Conservation (phyloP, 371 early-diverging fungal genomes). For the Mycotypha africana region DNA sequence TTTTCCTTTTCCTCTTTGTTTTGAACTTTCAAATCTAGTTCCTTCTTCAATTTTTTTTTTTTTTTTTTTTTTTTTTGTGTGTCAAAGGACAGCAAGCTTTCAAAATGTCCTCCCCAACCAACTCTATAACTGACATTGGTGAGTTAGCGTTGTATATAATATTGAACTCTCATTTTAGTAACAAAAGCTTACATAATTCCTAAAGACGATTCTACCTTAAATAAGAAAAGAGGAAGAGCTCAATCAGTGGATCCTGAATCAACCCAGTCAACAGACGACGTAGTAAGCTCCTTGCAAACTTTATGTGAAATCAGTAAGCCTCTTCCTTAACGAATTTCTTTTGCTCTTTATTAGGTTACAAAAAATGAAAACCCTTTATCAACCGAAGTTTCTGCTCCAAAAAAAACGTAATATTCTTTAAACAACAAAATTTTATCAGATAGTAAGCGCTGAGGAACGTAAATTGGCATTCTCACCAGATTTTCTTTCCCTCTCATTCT, state of each 20-base stretch:
- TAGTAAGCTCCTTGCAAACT: slow-evolving; percentile 2
- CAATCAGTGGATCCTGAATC: slow-evolving; percentile 35
- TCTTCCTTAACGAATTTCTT: too few species aligned
- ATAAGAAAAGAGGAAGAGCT: slow-evolving; percentile 41
- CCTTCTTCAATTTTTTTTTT: too few species aligned
- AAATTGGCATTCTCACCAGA: too few species aligned
- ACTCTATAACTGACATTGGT: slow-evolving; percentile 16
- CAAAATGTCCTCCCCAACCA: slow-evolving; percentile 18
- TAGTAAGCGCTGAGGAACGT: too few species aligned
- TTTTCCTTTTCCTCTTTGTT: too few species aligned
- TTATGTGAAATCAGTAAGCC: too few species aligned
- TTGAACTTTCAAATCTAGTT: too few species aligned
- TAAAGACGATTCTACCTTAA: slow-evolving; percentile 30
- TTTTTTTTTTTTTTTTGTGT: too few species aligned
- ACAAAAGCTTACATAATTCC: neutral
- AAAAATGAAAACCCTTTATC: too few species aligned
- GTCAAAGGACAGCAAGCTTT: too few species aligned
- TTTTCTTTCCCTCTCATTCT: too few species aligned
- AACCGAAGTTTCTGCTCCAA: slow-evolving; percentile 29
- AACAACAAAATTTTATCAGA: neutral
- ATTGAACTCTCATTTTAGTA: neutral
- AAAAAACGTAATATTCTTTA: slow-evolving; percentile 27
- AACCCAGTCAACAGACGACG: slow-evolving; percentile 12
- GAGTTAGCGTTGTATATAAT: neutral
- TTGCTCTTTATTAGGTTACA: too few species aligned